Conservation (phyloP, 2,329 filamentous ascomycete genomes). For the Intubia oerlemansii region DNA sequence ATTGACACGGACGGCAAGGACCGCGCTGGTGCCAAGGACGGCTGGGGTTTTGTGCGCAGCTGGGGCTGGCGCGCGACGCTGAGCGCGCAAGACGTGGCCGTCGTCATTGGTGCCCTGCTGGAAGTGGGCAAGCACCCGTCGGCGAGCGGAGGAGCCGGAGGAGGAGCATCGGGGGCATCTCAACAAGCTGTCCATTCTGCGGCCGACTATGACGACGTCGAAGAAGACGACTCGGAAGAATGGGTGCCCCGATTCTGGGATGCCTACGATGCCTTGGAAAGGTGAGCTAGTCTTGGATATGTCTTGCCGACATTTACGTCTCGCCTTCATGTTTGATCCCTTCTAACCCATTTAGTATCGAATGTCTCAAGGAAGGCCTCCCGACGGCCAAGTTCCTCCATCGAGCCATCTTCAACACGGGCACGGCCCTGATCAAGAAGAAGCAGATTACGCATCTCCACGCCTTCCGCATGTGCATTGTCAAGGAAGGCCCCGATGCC, state of each 20-base stretch:
- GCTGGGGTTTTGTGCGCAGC: slow-evolving; percentile 90
- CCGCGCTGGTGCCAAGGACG: slow-evolving; percentile 56
- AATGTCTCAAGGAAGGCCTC: slow-evolving; percentile 53
- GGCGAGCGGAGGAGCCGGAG: slow-evolving; percentile 11
- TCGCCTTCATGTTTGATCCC: no score
- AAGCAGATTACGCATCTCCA: slow-evolving; percentile 81
- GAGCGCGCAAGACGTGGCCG: slow-evolving; percentile 83
- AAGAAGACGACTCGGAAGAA: slow-evolving; percentile 24
- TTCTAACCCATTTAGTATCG: slow-evolving; percentile 32
- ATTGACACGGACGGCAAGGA: slow-evolving; percentile 49
- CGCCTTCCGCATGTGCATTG: slow-evolving; percentile 84
- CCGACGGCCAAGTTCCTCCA: slow-evolving; percentile 76
- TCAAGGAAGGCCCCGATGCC: slow-evolving; percentile 86
- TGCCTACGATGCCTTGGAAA: slow-evolving; percentile 49
- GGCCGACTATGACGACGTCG: slow-evolving; percentile 9
- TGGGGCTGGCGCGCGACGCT: slow-evolving; percentile 96
- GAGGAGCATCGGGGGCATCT: slow-evolving; percentile 12
- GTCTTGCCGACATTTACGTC: no score
- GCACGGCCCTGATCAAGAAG: slow-evolving; percentile 79
- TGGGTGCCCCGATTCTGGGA: slow-evolving; percentile 50
- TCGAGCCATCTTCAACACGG: slow-evolving; percentile 80
- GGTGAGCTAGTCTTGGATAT: no score
- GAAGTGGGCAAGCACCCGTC: slow-evolving; percentile 53
- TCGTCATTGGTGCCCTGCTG: slow-evolving; percentile 75
- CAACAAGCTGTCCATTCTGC: no score